Percentiles rank a stretch among this genome's conserved stretches.
phyloP scores from a whole-genome alignment of 306 rosid species.

The Carpinus viminea region DNA sequence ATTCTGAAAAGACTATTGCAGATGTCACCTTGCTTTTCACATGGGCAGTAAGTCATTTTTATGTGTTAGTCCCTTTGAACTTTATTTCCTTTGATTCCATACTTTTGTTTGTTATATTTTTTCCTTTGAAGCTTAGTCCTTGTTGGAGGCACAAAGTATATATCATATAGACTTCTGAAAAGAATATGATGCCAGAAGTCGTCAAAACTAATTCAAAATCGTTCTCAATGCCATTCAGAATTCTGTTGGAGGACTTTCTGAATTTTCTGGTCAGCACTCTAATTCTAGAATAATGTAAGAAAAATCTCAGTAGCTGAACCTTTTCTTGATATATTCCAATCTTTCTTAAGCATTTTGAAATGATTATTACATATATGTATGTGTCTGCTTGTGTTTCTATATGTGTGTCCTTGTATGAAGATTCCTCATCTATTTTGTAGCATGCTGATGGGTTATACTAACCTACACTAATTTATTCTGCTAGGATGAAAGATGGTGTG shows the following conservation, averaged over 20 bases:
- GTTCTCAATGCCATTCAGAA: constrained; percentile 54
- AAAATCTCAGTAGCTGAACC: constrained; percentile 18
- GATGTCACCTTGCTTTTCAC: constrained; percentile 88
- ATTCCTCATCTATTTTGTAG: not conserved
- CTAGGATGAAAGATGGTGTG: constrained; percentile 75
- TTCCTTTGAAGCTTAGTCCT: constrained; percentile 8
- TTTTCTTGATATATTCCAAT: constrained; percentile 18
- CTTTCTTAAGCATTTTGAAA: not conserved
- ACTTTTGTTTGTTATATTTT: constrained; percentile 17
- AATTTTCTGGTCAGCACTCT: constrained; percentile 78
- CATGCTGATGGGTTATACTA: constrained; percentile 32
- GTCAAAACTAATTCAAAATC: constrained; percentile 22
- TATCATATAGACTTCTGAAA: constrained; percentile 7
- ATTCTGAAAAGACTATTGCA: constrained; percentile 72
- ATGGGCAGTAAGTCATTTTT: constrained; percentile 76
- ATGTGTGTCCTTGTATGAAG: not conserved
- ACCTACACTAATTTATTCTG: constrained; percentile 33
- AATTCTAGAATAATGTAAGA: constrained; percentile 76
- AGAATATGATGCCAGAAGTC: not conserved
- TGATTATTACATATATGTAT: not conserved
- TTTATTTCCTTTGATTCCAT: constrained; percentile 1
- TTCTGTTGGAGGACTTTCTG: constrained; percentile 92
- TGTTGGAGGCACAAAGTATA: constrained; percentile 25
- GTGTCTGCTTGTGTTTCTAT: not conserved
- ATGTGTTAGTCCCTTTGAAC: not conserved